Evolutionary conservation across 306 rosid species (phyloP), one percentile per base, ranked within the genome.

Genomic region (Rubus parviflorus): DNA sequence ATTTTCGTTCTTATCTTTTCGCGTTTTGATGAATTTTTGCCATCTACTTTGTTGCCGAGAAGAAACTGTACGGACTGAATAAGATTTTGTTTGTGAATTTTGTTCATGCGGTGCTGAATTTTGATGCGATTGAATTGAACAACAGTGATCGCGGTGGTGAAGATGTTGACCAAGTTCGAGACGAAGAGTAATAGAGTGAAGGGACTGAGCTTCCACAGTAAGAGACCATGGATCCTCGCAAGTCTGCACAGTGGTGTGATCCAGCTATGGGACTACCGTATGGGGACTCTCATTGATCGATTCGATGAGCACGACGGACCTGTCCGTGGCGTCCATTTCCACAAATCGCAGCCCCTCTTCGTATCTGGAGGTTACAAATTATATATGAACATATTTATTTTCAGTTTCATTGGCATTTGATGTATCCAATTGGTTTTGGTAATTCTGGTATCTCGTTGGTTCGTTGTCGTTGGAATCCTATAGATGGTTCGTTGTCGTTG

Each of bases 231-330:
- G 98, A 88, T 94, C 89, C 93, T 94, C 37, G 97, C 98, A 64
- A 94, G 98, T 90, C 98, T 94, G 76, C 98, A 94, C 88, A 92
- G 97, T 69, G 98, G 98, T n/a, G 98, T 94, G 89, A 85, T 94
- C 89, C 98, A 94, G 88, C 90, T 94, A 80, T 94, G 98, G 98
- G 98, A 94, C 64, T 94, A 94, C 63, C 94, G 98, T 22, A 94
- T 94, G 98, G 98, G 98, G 5, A 92, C 98, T 41, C 89, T 94
- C 41, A 94, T 94, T 81, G 98, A 94, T 77, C 84, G 91, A 75
- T 94, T 94, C 66, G 98, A 94, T 14, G 98, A 92, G 86, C 98
- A 94, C n/a, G 98, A 94, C 70, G 98, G 98, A 5, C 98, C 98
- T 7, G 98, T 94, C 42, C 90, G 98, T 20, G 98, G 98, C 42